Conservation (phyloP, 768 basidiomycete species). For the Suillus lakei region DNA sequence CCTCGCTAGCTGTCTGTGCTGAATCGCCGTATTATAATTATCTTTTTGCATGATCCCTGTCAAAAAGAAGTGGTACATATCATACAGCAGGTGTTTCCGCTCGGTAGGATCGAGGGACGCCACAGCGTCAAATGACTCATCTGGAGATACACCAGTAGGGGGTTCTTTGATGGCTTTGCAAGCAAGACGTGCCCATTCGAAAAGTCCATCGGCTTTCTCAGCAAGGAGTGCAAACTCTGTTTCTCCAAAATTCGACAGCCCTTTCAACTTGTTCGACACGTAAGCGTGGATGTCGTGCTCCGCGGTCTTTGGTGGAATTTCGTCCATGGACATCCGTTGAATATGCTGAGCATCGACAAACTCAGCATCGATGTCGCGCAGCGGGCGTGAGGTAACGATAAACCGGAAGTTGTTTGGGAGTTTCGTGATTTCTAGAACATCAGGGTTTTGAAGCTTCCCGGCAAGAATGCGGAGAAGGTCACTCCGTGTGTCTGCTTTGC, state of each 20-base stretch:
- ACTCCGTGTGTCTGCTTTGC: slow-evolving; percentile 1
- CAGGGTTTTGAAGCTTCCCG: background rate
- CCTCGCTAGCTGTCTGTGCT: background rate
- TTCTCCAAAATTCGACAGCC: background rate
- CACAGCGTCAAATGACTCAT: slow-evolving; percentile 5
- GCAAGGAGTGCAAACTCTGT: background rate
- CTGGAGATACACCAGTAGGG: background rate
- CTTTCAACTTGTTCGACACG: slow-evolving; percentile 3
- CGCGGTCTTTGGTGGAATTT: slow-evolving; percentile 3
- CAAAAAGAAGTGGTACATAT: slow-evolving; percentile 10
- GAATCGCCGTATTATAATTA: background rate
- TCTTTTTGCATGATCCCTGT: slow-evolving; percentile 1
- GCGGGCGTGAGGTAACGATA: slow-evolving; percentile 15
- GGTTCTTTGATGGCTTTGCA: slow-evolving; percentile 11
- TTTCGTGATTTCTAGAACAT: background rate
- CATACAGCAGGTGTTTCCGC: background rate
- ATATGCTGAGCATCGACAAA: background rate
- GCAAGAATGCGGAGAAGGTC: slow-evolving; percentile 18
- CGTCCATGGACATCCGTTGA: slow-evolving; percentile 4
- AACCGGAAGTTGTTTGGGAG: slow-evolving; percentile 14
- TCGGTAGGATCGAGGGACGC: background rate
- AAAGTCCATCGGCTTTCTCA: slow-evolving; percentile 12
- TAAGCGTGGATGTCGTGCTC: slow-evolving; percentile 8
- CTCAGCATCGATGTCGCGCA: slow-evolving; percentile 2
- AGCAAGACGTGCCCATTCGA: slow-evolving; percentile 15